Evolutionary conservation across 345 rosid genomes (phyloP).

Genomic region (Passiflora organensis): DNA sequence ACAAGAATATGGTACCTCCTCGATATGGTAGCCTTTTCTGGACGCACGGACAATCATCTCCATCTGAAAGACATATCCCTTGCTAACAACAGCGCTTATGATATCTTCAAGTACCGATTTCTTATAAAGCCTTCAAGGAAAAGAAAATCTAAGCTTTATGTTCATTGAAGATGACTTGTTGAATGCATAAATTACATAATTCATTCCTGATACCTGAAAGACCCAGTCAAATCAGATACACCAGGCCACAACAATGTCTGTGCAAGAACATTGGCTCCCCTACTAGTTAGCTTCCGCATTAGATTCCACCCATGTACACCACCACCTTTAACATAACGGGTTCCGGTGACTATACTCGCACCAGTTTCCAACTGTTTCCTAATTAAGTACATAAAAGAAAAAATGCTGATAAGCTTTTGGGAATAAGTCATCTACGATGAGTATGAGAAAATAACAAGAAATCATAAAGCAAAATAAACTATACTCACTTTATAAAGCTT

Average conservation of each 20-base stretch:
- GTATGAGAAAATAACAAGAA: background rate
- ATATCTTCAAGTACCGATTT: slow-evolving; percentile 81
- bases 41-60: slow-evolving; percentile 98
- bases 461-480: no score
- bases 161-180: background rate
- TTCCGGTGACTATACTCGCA: slow-evolving; percentile 91
- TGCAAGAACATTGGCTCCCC: slow-evolving; percentile 98
- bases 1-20: slow-evolving; percentile 53
- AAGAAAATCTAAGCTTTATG: slow-evolving; percentile 12
- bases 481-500: slow-evolving; percentile 80
- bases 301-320: slow-evolving; percentile 98
- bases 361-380: slow-evolving; percentile 90
- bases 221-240: slow-evolving; percentile 93
- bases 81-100: slow-evolving; percentile 77
- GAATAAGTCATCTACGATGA: slow-evolving; percentile 1
- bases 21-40: slow-evolving; percentile 79
- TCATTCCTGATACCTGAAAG: slow-evolving; percentile 59
- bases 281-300: slow-evolving; percentile 92
- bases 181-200: background rate
- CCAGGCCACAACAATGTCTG: slow-evolving; percentile 97
- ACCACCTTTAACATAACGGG: slow-evolving; percentile 82
- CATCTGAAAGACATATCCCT: slow-evolving; percentile 97
- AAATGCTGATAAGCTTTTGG: slow-evolving; percentile 13
- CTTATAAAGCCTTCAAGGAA: slow-evolving; percentile 57
- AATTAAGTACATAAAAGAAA: slow-evolving; percentile 11